Percentiles rank a stretch among this genome's conserved stretches.
These are phyloP conservation scores for Pseudocercospora pini-densiflorae DNA, from an alignment of 2,329 filamentous ascomycete species.

Conservation along the genomic window DNA sequence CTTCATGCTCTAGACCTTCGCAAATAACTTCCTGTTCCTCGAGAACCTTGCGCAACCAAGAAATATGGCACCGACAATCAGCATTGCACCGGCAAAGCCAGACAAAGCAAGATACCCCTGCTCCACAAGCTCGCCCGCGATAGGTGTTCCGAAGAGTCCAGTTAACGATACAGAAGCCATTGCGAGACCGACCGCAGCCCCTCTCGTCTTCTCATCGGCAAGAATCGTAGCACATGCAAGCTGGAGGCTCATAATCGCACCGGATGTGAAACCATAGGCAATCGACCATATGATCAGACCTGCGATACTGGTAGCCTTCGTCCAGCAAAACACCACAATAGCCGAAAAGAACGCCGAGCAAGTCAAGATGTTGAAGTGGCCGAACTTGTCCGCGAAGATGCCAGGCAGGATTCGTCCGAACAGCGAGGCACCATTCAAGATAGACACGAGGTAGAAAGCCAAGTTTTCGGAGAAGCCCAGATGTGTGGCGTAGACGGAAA, in stretches of 20 bases:
- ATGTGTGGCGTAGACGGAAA: slow-evolving; percentile 42
- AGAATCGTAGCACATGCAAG: slow-evolving; percentile 52
- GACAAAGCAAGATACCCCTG: slow-evolving; percentile 28
- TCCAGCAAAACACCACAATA: slow-evolving; percentile 44
- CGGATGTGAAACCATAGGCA: slow-evolving; percentile 48
- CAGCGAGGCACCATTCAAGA: slow-evolving; percentile 47
- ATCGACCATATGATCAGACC: slow-evolving; percentile 35
- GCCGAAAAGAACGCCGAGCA: slow-evolving; percentile 42
- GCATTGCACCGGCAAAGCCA: slow-evolving; percentile 23
- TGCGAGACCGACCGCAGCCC: slow-evolving; percentile 49
- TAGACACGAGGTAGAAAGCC: slow-evolving; percentile 42
- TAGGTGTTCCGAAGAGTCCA: slow-evolving; percentile 34
- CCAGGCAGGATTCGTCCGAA: slow-evolving; percentile 48
- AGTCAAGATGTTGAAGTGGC: slow-evolving; percentile 48
- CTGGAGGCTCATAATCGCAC: slow-evolving; percentile 55
- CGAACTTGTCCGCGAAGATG: slow-evolving; percentile 46
- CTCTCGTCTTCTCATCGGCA: slow-evolving; percentile 44
- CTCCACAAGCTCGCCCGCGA: slow-evolving; percentile 29
- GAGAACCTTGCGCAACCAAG: slow-evolving; percentile 15
- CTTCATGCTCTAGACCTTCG: slow-evolving; percentile 10
- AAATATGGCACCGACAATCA: slow-evolving; percentile 26
- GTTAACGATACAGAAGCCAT: slow-evolving; percentile 50
- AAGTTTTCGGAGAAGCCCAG: slow-evolving; percentile 30
- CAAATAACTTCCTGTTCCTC: slow-evolving; percentile 8
- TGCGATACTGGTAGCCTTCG: slow-evolving; percentile 26